These are phyloP conservation scores for Monascus ruber DNA, from an alignment of 2,329 filamentous ascomycete species.

Conservation along the genomic window DNA sequence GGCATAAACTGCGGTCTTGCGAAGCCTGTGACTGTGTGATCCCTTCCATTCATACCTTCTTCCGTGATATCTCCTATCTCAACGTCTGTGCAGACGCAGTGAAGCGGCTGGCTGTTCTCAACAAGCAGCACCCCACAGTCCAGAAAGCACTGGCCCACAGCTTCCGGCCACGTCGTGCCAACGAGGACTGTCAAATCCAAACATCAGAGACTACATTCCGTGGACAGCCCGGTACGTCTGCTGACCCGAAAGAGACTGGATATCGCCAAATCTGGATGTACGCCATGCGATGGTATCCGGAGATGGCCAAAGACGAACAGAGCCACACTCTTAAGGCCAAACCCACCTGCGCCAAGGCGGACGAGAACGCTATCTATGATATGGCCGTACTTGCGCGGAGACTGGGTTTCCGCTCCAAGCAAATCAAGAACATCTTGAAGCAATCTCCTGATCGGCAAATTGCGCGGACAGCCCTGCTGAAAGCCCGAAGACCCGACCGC, in stretches of 20 bases:
- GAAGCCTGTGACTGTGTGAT: slow-evolving; percentile 13
- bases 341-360: slow-evolving; percentile 4
- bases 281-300: slow-evolving; percentile 15
- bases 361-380: slow-evolving; percentile 7
- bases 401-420: slow-evolving; percentile 10
- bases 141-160: slow-evolving; percentile 3
- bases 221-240: slow-evolving; percentile 3
- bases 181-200: slow-evolving; percentile 12
- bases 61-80: slow-evolving; percentile 26
- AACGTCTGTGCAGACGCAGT: slow-evolving; percentile 15
- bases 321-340: slow-evolving; percentile 4
- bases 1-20: slow-evolving; percentile 11
- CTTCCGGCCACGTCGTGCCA: slow-evolving; percentile 2
- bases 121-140: slow-evolving; percentile 2
- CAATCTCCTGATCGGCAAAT: slow-evolving; percentile 11
- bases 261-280: slow-evolving; percentile 21
- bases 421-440: slow-evolving; percentile 7
- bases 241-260: slow-evolving; percentile 6
- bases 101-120: slow-evolving; percentile 14
- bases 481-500: slow-evolving; percentile 8
- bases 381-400: slow-evolving; percentile 10
- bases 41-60: slow-evolving; percentile 27
- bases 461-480: slow-evolving; percentile 9
- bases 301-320: slow-evolving; percentile 6
- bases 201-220: slow-evolving; percentile 13